These are phyloP conservation scores for Lasiodiplodia gonubiensis DNA, from an alignment of 2,329 filamentous ascomycete species.

Conservation along the genomic window DNA sequence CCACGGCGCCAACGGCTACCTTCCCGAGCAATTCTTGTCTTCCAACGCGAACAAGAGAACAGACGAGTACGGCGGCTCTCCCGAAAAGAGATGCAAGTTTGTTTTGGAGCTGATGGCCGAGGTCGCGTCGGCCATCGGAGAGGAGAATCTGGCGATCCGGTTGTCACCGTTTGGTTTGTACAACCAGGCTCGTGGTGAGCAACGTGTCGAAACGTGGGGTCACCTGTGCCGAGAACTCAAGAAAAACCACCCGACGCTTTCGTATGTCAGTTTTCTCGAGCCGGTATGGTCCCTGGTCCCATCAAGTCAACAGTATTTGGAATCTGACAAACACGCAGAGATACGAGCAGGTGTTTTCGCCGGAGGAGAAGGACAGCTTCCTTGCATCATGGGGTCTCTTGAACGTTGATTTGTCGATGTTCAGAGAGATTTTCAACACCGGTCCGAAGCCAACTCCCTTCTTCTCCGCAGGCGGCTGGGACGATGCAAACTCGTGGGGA, in stretches of 20 bases:
- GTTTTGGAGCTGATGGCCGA: conserved; percentile 58
- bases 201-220: conserved; percentile 61
- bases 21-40: conserved; percentile 60
- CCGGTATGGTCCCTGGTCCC: conserved; percentile 40
- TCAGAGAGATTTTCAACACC: conserved; percentile 58
- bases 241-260: conserved; percentile 49
- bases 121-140: conserved; percentile 42
- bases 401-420: conserved; percentile 53
- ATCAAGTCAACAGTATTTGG: background rate
- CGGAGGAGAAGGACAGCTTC: conserved; percentile 57
- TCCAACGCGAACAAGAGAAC: conserved; percentile 57
- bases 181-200: conserved; percentile 57
- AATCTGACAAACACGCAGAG: conserved; percentile 34
- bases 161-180: conserved; percentile 53
- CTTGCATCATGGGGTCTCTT: conserved; percentile 55
- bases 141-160: conserved; percentile 42
- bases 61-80: conserved; percentile 58
- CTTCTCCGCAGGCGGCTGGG: conserved; percentile 62
- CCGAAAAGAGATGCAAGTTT: conserved; percentile 62
- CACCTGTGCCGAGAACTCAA: conserved; percentile 58
- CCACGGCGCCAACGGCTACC: conserved; percentile 57
- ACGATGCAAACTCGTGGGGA: conserved; percentile 57
- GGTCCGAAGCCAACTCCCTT: conserved; percentile 52
- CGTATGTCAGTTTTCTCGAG: conserved; percentile 63
- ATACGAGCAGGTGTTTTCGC: conserved; percentile 60